Evolutionary conservation across 495 filamentous ascomycete species (phyloP).

Genomic region (Penicillium coprophilum): DNA sequence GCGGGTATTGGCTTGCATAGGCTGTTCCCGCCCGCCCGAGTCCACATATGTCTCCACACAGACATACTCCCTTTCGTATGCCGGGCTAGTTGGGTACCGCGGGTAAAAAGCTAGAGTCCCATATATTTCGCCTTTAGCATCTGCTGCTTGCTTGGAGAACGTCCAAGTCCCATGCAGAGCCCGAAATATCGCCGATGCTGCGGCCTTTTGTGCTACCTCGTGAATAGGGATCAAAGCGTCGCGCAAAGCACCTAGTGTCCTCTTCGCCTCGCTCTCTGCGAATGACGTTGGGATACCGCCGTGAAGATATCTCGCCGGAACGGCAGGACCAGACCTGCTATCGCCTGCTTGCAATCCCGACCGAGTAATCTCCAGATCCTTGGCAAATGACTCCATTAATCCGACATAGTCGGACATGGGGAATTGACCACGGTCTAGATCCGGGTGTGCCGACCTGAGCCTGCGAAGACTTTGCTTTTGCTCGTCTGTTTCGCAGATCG

Average conservation of each 20-base stretch:
- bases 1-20: not conserved
- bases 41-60: slow-evolving; percentile 21
- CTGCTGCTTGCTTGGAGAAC: slow-evolving; percentile 48
- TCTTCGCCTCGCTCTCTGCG: not conserved
- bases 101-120: slow-evolving; percentile 66
- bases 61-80: slow-evolving; percentile 35
- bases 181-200: slow-evolving; percentile 60
- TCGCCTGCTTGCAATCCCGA: slow-evolving; percentile 7
- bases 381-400: slow-evolving; percentile 69
- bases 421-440: slow-evolving; percentile 58
- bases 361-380: slow-evolving; percentile 44
- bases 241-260: slow-evolving; percentile 26
- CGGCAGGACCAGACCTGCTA: slow-evolving; percentile 29
- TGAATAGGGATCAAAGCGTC: slow-evolving; percentile 13
- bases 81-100: slow-evolving; percentile 33
- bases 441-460: slow-evolving; percentile 30
- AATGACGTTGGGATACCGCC: not conserved
- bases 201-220: slow-evolving; percentile 10
- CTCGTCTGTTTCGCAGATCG: slow-evolving; percentile 7
- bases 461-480: slow-evolving; percentile 28
- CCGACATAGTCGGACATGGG: slow-evolving; percentile 82
- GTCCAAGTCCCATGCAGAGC: slow-evolving; percentile 74
- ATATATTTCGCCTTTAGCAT: slow-evolving; percentile 8
- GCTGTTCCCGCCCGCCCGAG: not conserved
- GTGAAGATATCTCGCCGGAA: slow-evolving; percentile 38